Base-by-base conservation (phyloP, 2,329 filamentous ascomycete species). In the Thelonectria rubi region DNA sequence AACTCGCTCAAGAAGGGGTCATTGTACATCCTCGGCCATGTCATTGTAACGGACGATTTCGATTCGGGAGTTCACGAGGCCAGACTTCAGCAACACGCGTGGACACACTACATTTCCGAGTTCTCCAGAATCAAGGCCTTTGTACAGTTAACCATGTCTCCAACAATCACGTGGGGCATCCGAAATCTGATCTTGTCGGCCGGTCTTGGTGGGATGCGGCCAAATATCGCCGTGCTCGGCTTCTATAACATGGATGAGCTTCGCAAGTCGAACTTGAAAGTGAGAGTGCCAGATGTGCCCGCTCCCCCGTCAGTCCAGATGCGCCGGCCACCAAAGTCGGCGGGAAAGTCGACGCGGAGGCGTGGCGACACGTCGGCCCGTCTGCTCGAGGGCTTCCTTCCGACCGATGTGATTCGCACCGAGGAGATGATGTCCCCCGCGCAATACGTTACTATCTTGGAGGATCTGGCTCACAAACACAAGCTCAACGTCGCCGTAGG, bases 1-100 rank as follows among this genome's bases (percentile, higher is more conserved):
- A 97, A 97, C 74, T 93, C 92, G 0, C 80, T 97, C 74, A 97
- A 97, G 74, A 97, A 97, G 72, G 93, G 93, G 0, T 89, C 88
- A 0, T 76, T 97, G 1, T 97, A 95, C 74, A 91, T 97, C 10
- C 82, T 97, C 1, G 93, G 92, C 0, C 93, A 96, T 76, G 91
- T 96, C 45, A 93, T 97, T 61, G 92, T 97, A 3, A 93, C 91
- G 0, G 85, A 92, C 62, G 91, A 97, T 72, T 97, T 97, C 71
- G 86, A 86, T 18, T 84, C 85, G 3, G 91, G 92, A 4, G 91
- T 96, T 9, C 87, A 91, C 5, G 93, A 97, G 75, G 92, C 91
- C 3, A 90, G 91, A 64, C 82, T 90, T 18, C 92, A 96, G 72
- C 92, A 96, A 73, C 85, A 87, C 12, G 87, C 91, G 0, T 95